Evolutionary conservation across 1,284 basidiomycete genomes (phyloP), one percentile per base, ranked within the genome.

Genomic region (Exobasidium cylindrosporum): DNA sequence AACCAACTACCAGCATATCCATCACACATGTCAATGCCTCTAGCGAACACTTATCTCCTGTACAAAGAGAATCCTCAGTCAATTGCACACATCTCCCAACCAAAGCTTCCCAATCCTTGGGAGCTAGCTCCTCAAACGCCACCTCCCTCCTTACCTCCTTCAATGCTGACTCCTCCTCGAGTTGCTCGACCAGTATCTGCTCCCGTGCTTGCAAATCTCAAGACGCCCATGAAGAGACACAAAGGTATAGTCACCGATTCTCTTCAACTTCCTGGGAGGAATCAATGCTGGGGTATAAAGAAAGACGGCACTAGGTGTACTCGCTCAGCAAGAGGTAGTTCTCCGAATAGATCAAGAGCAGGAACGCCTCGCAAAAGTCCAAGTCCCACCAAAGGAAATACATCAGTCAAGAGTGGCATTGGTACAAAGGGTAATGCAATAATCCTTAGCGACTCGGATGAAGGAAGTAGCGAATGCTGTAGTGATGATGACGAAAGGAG

Each of bases 231-330:
- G 6, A 35, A 54, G 53, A 29, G 14, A 54, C 14, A 10, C 53
- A 14, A 57, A 13, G 6, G 45, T 21, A 28, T 49, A 11, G 11
- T 35, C 44, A 63, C 46, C 0, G 32, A 65, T 21, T 40, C 60
- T 1, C 30, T 26, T n/a, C 29, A 35, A 13, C 53, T 47, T 14
- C 72, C 72, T 1, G 61, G 55, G 0, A 52, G 35, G 21, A 62
- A 64, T 1, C 71, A 74, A 23, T 74, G 72, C 58, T 70, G 69
- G 69, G 72, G 72, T 2, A 73, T 71, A 43, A 71, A 65, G 14
- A 58, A 63, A 50, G 68, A 74, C 35, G 68, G 68, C 0, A 54
- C 55, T 4, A 53, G 72, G 7, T 74, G 72, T 54, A 71, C 64
- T 1, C 61, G 70, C 2, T 45, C 40, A 28, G 17, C 47, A 49